Evolutionary conservation across 2,329 filamentous ascomycete species (phyloP).

Genomic region (Aspergillus sp.): DNA sequence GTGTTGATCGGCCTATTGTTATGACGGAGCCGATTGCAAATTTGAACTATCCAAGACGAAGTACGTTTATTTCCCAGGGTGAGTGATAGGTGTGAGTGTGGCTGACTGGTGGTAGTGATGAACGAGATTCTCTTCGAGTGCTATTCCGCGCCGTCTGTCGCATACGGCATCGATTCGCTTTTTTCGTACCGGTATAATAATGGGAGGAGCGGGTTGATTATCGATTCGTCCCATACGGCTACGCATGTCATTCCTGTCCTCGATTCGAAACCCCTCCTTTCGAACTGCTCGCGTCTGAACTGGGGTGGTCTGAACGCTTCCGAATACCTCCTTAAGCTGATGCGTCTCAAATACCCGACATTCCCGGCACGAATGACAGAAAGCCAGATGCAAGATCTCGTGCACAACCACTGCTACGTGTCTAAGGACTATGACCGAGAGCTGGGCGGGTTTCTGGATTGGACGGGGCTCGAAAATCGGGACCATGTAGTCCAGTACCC

Average conservation of each 20-base stretch:
- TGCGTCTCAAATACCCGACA: slow-evolving; percentile 83
- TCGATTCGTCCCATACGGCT: slow-evolving; percentile 87
- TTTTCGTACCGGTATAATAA: slow-evolving; percentile 94
- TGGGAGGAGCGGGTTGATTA: slow-evolving; percentile 76
- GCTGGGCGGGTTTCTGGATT: slow-evolving; percentile 70
- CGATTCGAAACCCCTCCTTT: slow-evolving; percentile 74
- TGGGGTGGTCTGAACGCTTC: slow-evolving; percentile 90
- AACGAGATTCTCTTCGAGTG: slow-evolving; percentile 96
- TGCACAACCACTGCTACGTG: slow-evolving; percentile 84
- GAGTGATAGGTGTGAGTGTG: not conserved
- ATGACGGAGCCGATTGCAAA: slow-evolving; percentile 97
- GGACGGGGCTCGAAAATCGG: slow-evolving; percentile 83
- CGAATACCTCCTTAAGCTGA: slow-evolving; percentile 84
- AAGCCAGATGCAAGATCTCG: slow-evolving; percentile 79
- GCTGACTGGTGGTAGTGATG: slow-evolving; percentile 60
- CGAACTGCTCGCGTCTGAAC: slow-evolving; percentile 80
- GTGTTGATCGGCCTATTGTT: slow-evolving; percentile 77
- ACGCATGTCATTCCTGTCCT: slow-evolving; percentile 94
- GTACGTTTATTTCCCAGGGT: slow-evolving; percentile 45
- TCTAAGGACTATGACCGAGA: slow-evolving; percentile 78
- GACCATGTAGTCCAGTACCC: slow-evolving; percentile 89
- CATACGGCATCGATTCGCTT: slow-evolving; percentile 91
- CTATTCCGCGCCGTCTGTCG: slow-evolving; percentile 81
- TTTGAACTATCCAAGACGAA: slow-evolving; percentile 77
- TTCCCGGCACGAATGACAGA: slow-evolving; percentile 81